Evolutionary conservation across 2,329 filamentous ascomycete species (phyloP), one percentile per base, ranked within the genome.

Genomic region (Plectosphaerella sp.): DNA sequence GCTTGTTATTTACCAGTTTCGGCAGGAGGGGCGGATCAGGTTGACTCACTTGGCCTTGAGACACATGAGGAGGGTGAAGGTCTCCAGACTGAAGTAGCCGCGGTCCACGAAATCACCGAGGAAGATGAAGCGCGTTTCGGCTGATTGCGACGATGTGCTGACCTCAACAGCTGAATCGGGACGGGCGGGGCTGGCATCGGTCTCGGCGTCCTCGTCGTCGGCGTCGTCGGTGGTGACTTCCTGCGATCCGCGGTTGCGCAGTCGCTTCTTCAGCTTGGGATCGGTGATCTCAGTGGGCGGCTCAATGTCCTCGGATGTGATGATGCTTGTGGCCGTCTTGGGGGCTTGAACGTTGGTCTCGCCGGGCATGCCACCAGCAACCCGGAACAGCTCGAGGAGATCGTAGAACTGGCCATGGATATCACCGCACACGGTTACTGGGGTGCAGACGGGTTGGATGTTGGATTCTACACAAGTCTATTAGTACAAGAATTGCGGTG

Each of bases 321-420:
- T 96, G 58, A 91, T 81, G 10, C 84, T 83, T 9, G 86, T 85
- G 28, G 82, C 75, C 11, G 86, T 87, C 61, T 84, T 81, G 15
- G 88, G 87, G 14, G 82, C 74, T 64, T 91, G 80, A 24, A 85
- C 78, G 56, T 86, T 81, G 39, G 83, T 81, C 62, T 96, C 89
- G 62, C 91, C 91, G 11, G 94, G 94, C 89, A 97, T 97, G 59
- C 94, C 94, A 55, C 94, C 94, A 46, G 93, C 91, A 41, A 99
- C 93, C 50, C 92, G 88, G 73, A 99, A 99, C 48, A 99, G 84
- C 76, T 99, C 94, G 56, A 97, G 84, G 10, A 99, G 79, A 70
- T 99, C 94, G 73, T 99, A 97, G 71, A 97, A 97, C 73, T 99
- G 94, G 62, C 94, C 94, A 72, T 99, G 94, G 57, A 99, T 97